Base-by-base conservation (phyloP, 116 monocot species). In the Posidonia oceanica region DNA sequence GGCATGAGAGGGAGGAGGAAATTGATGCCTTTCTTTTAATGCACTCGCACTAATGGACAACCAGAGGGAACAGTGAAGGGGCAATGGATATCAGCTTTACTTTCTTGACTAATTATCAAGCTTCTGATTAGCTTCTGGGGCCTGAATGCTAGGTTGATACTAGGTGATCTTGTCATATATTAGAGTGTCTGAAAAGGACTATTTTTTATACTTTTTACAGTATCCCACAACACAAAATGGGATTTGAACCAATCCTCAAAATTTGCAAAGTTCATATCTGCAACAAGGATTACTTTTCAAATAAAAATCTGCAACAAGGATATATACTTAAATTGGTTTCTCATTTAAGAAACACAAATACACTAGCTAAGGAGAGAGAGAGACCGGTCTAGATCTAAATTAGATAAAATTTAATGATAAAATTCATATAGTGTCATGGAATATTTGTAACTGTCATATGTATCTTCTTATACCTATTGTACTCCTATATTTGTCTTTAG, bases 121-220 rank as follows among this genome's bases (percentile, higher is more conserved):
- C 17, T 72, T 59, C 13, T 61, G 59, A 39, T 60, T 61, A 71
- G 71, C 18, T 42, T 52, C 71, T 63, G 63, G 36, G 52, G 4
- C 42, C 63, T 52, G 62, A 72, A 63, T 72, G 71, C 41, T 71
- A 59, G 71, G 71, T 8, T 41, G 39, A 38, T 55, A 23, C 18
- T 67, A 73, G 60, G 37, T 51, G 67, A 63, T 17, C 72, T 39
- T 36, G 63, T 44, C 21, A 57, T 68, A 29, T 18, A 62, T 3
- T 48, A 17, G 1, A 22, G 36, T 64, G 1, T 67, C 52, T 29
- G 52, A 67, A 52, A 14, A 52, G 23, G 21, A 0, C 15, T 51
- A 13, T 51, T 51, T 52, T 52, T 14, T 21, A 4, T 23, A n/a
- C 29, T 67, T 13, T 52, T 42, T 17, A 5, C 36, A 61, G 7